Percentiles rank a stretch among this genome's conserved stretches.
These are phyloP conservation scores for Nelumbo lutea DNA, from an alignment of 164 flowering plant species.

Conservation along the genomic window DNA sequence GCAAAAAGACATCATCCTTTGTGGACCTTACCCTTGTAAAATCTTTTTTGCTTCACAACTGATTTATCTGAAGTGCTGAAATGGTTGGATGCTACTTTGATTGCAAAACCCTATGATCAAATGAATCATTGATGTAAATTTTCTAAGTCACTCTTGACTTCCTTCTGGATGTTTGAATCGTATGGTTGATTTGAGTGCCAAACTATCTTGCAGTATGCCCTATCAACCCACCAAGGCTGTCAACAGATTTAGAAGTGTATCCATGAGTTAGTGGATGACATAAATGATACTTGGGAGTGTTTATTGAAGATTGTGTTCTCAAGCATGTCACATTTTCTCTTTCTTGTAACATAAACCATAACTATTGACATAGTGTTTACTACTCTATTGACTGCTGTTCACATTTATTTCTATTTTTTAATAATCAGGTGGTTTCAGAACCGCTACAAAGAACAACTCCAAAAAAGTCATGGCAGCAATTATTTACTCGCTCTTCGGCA, in stretches of 20 bases:
- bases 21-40: background rate
- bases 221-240: background rate
- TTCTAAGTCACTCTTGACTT: background rate
- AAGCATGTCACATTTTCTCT: background rate
- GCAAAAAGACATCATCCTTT: background rate
- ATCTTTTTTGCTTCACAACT: background rate
- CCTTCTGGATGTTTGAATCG: background rate
- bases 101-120: too few relatives aligned
- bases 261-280: background rate
- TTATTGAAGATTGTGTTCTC: background rate
- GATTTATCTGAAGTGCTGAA: background rate
- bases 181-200: too few relatives aligned
- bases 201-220: background rate
- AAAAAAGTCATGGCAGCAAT: conserved; percentile 87
- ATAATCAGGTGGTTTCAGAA: conserved; percentile 41
- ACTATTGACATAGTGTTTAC: background rate
- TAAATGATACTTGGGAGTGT: background rate
- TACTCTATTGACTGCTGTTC: background rate
- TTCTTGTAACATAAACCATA: background rate
- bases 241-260: background rate
- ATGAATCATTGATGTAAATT: background rate
- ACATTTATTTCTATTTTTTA: background rate
- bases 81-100: background rate
- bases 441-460: conserved; percentile 44
- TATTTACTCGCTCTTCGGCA: conserved; percentile 69